phyloP scores from a whole-genome alignment of 257 asterid genomes.

The Solanum peruvianum region DNA sequence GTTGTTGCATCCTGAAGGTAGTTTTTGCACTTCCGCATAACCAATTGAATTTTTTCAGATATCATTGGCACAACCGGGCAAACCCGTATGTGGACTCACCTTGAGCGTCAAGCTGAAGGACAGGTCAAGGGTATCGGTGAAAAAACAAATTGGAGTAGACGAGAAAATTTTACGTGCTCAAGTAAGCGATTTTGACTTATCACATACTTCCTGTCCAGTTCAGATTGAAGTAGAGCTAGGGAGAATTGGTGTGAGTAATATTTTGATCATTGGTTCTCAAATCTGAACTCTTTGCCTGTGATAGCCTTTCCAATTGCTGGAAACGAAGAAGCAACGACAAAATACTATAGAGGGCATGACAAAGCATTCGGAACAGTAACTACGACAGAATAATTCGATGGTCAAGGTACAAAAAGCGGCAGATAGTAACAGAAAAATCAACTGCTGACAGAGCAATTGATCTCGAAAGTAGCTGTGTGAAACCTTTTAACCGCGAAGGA shows the following conservation, averaged over 20 bases:
- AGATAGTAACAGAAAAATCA: neutral
- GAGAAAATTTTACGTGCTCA: conserved; percentile 79
- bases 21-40: conserved; percentile 2
- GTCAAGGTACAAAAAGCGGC: neutral
- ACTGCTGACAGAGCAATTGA: neutral
- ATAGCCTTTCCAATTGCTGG: neutral
- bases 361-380: neutral
- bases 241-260: neutral
- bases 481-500: neutral
- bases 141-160: conserved; percentile 95
- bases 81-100: conserved; percentile 90
- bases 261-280: neutral
- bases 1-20: neutral
- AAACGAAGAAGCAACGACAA: neutral
- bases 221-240: neutral
- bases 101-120: conserved; percentile 95
- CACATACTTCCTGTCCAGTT: neutral
- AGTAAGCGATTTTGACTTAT: conserved; percentile 33
- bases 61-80: conserved; percentile 85
- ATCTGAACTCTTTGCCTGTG: neutral
- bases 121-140: conserved; percentile 99
- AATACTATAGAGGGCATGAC: neutral
- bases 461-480: neutral
- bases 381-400: neutral
- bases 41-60: conserved; percentile 29